Base-by-base conservation (phyloP, 768 basidiomycete genomes). In the Hydnomerulius pinastri region DNA sequence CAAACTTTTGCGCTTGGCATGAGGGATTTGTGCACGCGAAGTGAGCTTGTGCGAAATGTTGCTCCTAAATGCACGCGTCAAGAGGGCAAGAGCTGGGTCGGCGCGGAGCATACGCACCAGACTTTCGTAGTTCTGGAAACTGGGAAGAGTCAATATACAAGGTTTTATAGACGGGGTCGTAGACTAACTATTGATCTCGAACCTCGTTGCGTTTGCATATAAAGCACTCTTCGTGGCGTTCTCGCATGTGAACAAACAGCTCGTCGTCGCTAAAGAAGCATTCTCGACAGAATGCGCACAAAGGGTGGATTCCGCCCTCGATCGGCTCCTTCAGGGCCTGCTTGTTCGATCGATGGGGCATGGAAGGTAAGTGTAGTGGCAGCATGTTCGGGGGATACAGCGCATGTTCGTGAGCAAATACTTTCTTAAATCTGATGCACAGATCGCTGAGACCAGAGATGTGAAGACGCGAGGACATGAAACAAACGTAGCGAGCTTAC, bases 201-300 rank as follows among this genome's bases (percentile, higher is more conserved):
- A 90, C 59, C 6, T 87, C 92, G 48, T 86, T 80, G 24, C 87
- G 79, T 64, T 92, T 92, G 69, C 97, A 99, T 12, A 99, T 68
- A 58, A 97, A 97, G 66, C 96, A 98, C 62, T 98, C 95, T 68
- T 99, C 96, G 70, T 99, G 96, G 42, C 75, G 77, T 63, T 94
- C 87, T 44, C 95, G 82, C 86, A 98, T 91, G 67, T 99, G 97
- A 20, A 84, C 74, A 65, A 85, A 97, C n/a, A 98, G 72, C 60
- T 94, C 94, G 62, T 98, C 96, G 47, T 87, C 86, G n/a, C 86
- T 74, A 65, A 95, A 97, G 77, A 89, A 94, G 59, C 90, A 94
- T 58, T 92, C 88, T n/a, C 81, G 82, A 60, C 94, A 97, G 66
- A 98, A 98, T 60, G 83, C 82, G 66, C 92, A 95, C 2, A 89